Evolutionary conservation across 371 early-diverging fungal genomes (phyloP).

Genomic region (Mucor plumbeus): DNA sequence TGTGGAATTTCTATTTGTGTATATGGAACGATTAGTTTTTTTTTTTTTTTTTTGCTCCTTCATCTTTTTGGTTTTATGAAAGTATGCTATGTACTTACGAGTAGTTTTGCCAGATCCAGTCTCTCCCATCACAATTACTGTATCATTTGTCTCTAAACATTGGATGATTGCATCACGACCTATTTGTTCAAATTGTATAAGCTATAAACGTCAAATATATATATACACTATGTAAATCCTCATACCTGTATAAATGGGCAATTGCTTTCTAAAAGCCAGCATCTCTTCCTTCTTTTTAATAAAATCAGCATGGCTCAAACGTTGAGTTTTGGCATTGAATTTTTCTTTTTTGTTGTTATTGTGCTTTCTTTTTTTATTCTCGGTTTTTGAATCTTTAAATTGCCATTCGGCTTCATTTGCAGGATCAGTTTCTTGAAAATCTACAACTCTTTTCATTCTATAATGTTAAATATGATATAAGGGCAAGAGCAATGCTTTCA

Average conservation of each 20-base stretch:
- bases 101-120: conserved; percentile 73
- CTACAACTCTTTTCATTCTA: conserved; percentile 31
- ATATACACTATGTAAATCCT: not conserved
- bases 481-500: not conserved
- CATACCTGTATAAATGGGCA: conserved; percentile 55
- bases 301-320: conserved; percentile 29
- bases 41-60: no score
- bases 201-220: no score
- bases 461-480: not conserved
- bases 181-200: conserved; percentile 13
- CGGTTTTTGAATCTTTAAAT: conserved; percentile 19
- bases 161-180: conserved; percentile 67
- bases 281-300: conserved; percentile 44
- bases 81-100: conserved; percentile 38
- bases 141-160: conserved; percentile 56
- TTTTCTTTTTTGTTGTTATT: conserved; percentile 22
- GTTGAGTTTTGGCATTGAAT: conserved; percentile 23
- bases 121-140: conserved; percentile 69
- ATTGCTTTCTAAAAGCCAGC: conserved; percentile 47
- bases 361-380: conserved; percentile 24
- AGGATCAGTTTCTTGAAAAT: conserved; percentile 30
- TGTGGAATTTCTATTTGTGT: conserved; percentile 83
- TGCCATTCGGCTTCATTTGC: conserved; percentile 16
- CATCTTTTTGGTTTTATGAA: not conserved
- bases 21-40: not conserved